Evolutionary conservation across 805 yeast species (phyloP).

Genomic region (Yarrowia hollandica): DNA sequence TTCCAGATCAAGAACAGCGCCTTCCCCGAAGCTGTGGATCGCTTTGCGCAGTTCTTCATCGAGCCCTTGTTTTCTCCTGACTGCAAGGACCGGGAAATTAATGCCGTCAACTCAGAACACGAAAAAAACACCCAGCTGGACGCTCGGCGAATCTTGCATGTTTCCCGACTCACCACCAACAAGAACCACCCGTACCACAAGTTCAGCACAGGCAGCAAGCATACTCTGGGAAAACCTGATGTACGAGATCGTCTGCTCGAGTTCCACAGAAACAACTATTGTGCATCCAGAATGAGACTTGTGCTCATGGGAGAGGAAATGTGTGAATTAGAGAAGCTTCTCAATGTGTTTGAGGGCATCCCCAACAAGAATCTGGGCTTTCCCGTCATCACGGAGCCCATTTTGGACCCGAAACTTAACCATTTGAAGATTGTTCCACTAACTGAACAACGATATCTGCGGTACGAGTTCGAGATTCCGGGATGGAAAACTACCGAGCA

Average conservation of each 20-base stretch:
- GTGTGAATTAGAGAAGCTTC: slow-evolving; percentile 56
- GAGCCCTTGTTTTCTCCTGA: slow-evolving; percentile 69
- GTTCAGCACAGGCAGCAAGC: slow-evolving; percentile 85
- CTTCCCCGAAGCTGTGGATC: slow-evolving; percentile 82
- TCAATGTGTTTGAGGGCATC: neutral
- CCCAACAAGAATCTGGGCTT: neutral
- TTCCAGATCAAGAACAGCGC: slow-evolving; percentile 78
- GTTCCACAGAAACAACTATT: slow-evolving; percentile 69
- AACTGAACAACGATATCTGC: neutral
- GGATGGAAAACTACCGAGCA: neutral
- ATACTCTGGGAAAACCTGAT: slow-evolving; percentile 78
- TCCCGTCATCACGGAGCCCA: neutral
- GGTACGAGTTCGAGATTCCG: slow-evolving; percentile 2
- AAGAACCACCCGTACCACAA: slow-evolving; percentile 78
- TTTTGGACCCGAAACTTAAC: neutral
- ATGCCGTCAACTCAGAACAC: slow-evolving; percentile 94
- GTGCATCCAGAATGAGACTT: slow-evolving; percentile 85
- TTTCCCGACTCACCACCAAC: slow-evolving; percentile 72
- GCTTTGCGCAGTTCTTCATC: slow-evolving; percentile 91
- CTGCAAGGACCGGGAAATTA: slow-evolving; percentile 87
- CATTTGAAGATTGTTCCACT: neutral
- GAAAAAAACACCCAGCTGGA: slow-evolving; percentile 91
- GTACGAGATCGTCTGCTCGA: slow-evolving; percentile 79
- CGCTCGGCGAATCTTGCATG: slow-evolving; percentile 80
- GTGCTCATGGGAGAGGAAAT: slow-evolving; percentile 80